Evolutionary conservation across 129 eudicot genomes (phyloP).

Genomic region (Ambrosia trifida): DNA sequence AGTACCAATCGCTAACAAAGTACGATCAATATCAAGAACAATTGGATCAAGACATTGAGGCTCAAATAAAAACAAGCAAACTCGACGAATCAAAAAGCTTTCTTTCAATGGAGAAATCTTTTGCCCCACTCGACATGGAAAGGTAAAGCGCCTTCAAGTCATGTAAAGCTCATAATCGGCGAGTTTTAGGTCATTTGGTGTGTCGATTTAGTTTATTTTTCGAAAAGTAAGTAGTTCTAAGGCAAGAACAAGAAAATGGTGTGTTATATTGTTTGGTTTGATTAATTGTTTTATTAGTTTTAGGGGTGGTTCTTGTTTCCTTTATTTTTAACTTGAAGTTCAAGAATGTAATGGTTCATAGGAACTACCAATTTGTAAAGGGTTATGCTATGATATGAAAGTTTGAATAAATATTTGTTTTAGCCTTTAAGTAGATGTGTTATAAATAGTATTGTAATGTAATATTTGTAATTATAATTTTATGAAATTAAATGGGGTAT

Average conservation of each 20-base stretch:
- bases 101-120: slow-evolving; percentile 48
- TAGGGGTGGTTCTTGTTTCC: slow-evolving; percentile 14
- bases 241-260: neutral
- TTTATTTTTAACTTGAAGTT: slow-evolving; percentile 14
- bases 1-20: slow-evolving; percentile 47
- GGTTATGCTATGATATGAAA: slow-evolving; percentile 5
- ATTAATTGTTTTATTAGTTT: slow-evolving; percentile 26
- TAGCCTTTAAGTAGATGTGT: neutral
- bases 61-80: slow-evolving; percentile 43
- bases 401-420: neutral
- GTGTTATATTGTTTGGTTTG: slow-evolving; percentile 35
- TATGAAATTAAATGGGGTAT: neutral
- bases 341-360: neutral
- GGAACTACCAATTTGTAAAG: slow-evolving; percentile 36
- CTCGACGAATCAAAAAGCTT: slow-evolving; percentile 44
- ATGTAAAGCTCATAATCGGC: neutral
- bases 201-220: slow-evolving; percentile 22
- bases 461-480: neutral
- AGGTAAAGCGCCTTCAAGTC: slow-evolving; percentile 38
- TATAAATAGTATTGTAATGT: neutral
- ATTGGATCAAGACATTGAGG: slow-evolving; percentile 59
- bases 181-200: slow-evolving; percentile 12
- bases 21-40: slow-evolving; percentile 33
- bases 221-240: neutral
- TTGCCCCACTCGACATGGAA: slow-evolving; percentile 63